Evolutionary conservation across 306 rosid genomes (phyloP), one percentile per base, ranked within the genome.

Genomic region (Canavalia gladiata): DNA sequence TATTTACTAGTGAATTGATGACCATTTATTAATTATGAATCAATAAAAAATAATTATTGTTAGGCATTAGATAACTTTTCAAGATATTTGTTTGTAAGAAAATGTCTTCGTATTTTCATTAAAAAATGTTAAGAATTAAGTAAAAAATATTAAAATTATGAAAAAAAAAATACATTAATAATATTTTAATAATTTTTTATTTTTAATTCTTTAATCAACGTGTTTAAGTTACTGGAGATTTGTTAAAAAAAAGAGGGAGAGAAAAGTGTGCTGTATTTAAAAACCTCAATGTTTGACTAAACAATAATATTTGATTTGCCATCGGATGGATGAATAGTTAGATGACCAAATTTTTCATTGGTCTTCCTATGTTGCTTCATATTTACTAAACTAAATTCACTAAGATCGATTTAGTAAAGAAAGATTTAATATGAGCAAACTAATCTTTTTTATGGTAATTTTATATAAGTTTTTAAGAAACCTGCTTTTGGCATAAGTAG

Each of bases 241-340:
- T 18, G 25, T 18, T 18, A 18, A 18, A 18, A 18, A 18, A 18
- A 18, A 18, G 25, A 18, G 25, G 25, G 25, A 18, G 25, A 18
- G 25, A 18, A 18, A 18, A 18, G 25, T 18, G 25, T 18, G 25
- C 25, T 18, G 25, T 18, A 18, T 18, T 70, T 49, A 49, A 41
- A 69, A 31, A 49, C 59, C 31, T 49, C 18, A 51, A 9, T 37
- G 85, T 76, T 82, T 81, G 69, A 69, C 76, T 77, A 66, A 85
- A 70, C 72, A 77, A 67, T 25, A 74, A 68, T 85, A 70, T 75
- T 82, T 82, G 84, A 81, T 83, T 82, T 76, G 76, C 74, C 67
- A 45, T 76, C 78, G 75, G 58, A 65, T 45, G 74, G 76, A 58
- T 73, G 12, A 28, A 65, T 64, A 45, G 43, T 74, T 83, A 74